Percentiles rank a stretch among this genome's conserved stretches.
phyloP scores from a whole-genome alignment of 2,329 filamentous ascomycete genomes.

The Scedosporium boydii region DNA sequence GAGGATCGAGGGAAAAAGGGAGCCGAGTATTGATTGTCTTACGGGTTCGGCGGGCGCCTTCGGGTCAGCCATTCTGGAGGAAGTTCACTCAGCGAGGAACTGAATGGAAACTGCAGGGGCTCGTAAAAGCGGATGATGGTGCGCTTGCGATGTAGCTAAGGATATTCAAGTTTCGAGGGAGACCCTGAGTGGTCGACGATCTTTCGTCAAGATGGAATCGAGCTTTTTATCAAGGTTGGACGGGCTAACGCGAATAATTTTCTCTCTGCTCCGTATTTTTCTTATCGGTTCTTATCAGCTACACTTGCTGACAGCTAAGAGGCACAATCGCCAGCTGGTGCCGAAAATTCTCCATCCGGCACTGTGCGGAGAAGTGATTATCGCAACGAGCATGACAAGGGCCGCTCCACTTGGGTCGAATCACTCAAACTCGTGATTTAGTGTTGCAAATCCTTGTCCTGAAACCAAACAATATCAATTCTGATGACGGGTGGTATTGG shows the following conservation, averaged over 20 bases:
- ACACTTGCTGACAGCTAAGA: not conserved
- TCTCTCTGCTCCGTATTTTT: not conserved
- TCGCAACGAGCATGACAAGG: not conserved
- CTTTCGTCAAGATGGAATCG: not conserved
- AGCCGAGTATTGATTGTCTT: not conserved
- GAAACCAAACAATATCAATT: conserved; percentile 1
- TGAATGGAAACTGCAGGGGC: not conserved
- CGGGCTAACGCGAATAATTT: conserved; percentile 1
- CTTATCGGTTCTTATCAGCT: conserved; percentile 2
- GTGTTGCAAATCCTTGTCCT: not conserved
- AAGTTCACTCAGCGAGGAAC: not conserved
- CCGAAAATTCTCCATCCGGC: not conserved
- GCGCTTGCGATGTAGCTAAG: not conserved
- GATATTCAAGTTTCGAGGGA: not conserved
- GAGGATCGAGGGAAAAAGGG: not conserved
- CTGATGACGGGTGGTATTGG: not conserved
- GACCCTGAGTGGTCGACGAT: not conserved
- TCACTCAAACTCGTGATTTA: not conserved
- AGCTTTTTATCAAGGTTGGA: not conserved
- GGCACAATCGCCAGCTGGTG: not conserved
- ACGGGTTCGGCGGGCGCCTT: conserved; percentile 4
- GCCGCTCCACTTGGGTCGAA: not conserved
- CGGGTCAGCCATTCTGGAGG: not conserved
- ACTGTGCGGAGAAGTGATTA: not conserved
- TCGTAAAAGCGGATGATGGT: not conserved